These are phyloP conservation scores for Craterostigma plantagineum DNA, from an alignment of 257 asterid genomes.

Conservation along the genomic window DNA sequence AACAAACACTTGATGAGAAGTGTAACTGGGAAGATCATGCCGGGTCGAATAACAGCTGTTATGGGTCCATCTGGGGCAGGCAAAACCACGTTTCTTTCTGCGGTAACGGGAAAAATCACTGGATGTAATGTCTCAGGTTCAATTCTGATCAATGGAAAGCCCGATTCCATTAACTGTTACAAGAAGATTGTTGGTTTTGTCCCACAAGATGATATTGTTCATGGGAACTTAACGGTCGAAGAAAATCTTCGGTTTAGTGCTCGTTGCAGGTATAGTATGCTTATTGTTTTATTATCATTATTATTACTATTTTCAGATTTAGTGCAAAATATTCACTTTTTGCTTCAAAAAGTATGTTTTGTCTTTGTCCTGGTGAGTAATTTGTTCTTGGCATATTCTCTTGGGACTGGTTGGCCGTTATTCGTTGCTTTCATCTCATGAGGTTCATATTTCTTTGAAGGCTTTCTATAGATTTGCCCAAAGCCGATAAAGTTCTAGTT, in stretches of 20 bases:
- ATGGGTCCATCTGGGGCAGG: constrained; percentile 88
- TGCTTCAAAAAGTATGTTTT: no score
- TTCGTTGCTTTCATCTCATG: constrained; percentile 5
- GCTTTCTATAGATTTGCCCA: constrained; percentile 44
- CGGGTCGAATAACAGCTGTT: constrained; percentile 66
- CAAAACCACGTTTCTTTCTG: constrained; percentile 63
- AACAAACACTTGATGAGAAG: constrained; percentile 50
- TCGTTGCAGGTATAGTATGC: constrained; percentile 45
- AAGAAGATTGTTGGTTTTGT: constrained; percentile 55
- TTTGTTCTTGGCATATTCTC: neutral
- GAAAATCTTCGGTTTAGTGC: constrained; percentile 70
- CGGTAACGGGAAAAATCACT: constrained; percentile 40
- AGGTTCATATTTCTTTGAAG: constrained; percentile 19
- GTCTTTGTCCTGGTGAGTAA: no score
- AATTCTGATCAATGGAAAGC: constrained; percentile 49
- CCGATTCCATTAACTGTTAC: constrained; percentile 46
- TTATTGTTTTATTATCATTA: no score
- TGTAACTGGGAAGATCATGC: constrained; percentile 43
- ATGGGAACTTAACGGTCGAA: constrained; percentile 59
- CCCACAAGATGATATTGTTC: constrained; percentile 73
- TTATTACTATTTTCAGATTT: no score
- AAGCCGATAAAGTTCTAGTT: constrained; percentile 60
- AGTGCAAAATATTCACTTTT: no score
- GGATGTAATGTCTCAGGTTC: constrained; percentile 42
- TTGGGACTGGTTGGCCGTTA: neutral